Evolutionary conservation across 306 rosid species (phyloP), one percentile per base, ranked within the genome.

Genomic region (Quillaja saponaria): DNA sequence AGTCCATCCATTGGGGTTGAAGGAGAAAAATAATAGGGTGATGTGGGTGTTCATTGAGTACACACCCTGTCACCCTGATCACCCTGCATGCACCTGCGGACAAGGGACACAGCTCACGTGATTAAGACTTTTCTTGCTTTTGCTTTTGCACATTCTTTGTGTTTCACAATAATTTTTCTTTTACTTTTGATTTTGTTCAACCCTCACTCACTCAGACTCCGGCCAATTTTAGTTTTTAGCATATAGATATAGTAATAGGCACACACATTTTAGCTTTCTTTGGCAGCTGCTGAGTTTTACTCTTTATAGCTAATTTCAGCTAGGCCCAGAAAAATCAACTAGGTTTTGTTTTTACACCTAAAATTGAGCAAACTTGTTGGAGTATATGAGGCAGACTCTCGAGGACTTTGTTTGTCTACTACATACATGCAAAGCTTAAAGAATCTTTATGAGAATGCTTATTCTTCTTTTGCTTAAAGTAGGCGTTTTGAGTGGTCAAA

Each of bases 51-150:
- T 68, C 52, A 85, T 79, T 64, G 82, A 72, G 84, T 68, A 59
- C 37, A 67, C 70, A 25, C 31, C 31, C 31, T 25, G 31, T 39
- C 69, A n/a, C n/a, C n/a, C n/a, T n/a, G n/a, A n/a, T n/a, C n/a
- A n/a, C n/a, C n/a, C n/a, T n/a, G n/a, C n/a, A n/a, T n/a, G n/a
- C n/a, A n/a, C 77, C 81, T 69, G 87, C 83, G 83, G 81, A 84
- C 78, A 85, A 34, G 86, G 85, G 84, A 64, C 95, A 72, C 94
- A 47, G 71, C 58, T 50, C 55, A 80, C 90, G 84, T 86, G 87
- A 50, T 42, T 21, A 9, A 55, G 64, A 18, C 73, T 63, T 53
- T 63, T 53, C 58, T 41, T 45, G 42, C 64, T 15, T 71, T 68
- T 51, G 57, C 74, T 46, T 68, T 49, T 59, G 49, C 52, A 61